Evolutionary conservation across 495 filamentous ascomycete species (phyloP).

Genomic region (Astrocystis sublimbata): DNA sequence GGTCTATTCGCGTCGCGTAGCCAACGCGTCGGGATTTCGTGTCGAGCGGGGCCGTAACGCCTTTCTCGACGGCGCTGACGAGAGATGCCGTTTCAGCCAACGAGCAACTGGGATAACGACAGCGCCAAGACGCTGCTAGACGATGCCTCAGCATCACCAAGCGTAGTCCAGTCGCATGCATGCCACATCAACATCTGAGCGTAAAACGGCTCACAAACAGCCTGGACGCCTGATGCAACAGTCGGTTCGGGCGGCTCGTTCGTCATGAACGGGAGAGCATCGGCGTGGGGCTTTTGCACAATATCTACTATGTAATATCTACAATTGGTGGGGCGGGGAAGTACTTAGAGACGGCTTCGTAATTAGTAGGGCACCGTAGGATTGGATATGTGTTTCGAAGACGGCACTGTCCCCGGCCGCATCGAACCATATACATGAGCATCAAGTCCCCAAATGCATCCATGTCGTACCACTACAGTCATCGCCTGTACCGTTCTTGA

Average conservation of each 20-base stretch:
- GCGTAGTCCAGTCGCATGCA: neutral
- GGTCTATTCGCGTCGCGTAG: constrained; percentile 7
- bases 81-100: constrained; percentile 4
- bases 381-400: constrained; percentile 15
- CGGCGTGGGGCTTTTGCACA: neutral
- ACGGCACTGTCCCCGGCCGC: constrained; percentile 3
- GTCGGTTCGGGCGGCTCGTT: neutral
- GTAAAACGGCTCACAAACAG: constrained; percentile 4
- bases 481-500: too few relatives aligned
- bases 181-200: constrained; percentile 7
- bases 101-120: neutral
- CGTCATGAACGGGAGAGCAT: neutral
- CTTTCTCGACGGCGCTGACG: neutral
- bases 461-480: constrained; percentile 12
- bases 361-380: neutral
- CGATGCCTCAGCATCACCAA: neutral
- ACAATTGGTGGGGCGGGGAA: neutral
- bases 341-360: neutral
- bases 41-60: neutral
- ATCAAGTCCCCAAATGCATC: neutral
- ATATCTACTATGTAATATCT: neutral
- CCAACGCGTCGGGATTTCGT: constrained; percentile 15
- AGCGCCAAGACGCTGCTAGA: constrained; percentile 7
- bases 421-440: neutral
- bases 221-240: constrained; percentile 1